Conservation (phyloP, 352 stramenopile genomes). For the Pythium aquatile region DNA sequence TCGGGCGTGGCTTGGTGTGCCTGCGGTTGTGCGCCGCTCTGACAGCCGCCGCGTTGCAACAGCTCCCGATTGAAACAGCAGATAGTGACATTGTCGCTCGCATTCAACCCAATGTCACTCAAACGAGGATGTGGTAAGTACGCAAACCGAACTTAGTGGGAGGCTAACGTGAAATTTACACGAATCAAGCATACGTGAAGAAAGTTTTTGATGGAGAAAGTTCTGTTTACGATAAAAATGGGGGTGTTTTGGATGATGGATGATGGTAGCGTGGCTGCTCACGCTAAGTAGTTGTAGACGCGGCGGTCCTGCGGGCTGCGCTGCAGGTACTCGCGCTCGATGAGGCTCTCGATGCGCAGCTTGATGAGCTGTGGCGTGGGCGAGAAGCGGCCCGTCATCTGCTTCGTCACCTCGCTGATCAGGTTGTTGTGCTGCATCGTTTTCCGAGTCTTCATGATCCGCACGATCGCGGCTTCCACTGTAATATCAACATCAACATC, state of each 20-base stretch:
- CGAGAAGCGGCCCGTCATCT: constrained; percentile 68
- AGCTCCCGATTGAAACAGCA: constrained; percentile 10
- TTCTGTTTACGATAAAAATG: constrained; percentile 6
- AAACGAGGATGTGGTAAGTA: constrained; percentile 18
- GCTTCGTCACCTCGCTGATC: constrained; percentile 88
- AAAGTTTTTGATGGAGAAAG: neutral
- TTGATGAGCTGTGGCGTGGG: constrained; percentile 96
- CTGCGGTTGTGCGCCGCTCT: constrained; percentile 6
- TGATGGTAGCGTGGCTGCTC: constrained; percentile 22
- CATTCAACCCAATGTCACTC: constrained; percentile 2
- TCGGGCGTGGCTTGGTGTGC: neutral
- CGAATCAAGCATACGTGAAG: neutral
- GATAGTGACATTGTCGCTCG: constrained; percentile 10
- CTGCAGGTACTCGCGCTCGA: constrained; percentile 99
- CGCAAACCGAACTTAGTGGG: constrained; percentile 7
- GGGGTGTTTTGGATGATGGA: neutral
- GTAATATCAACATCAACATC: neutral
- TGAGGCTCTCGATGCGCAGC: constrained; percentile 97
- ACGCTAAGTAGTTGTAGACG: constrained; percentile 98
- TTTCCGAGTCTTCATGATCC: constrained; percentile 96
- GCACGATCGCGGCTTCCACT: constrained; percentile 93
- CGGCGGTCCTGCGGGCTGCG: constrained; percentile 90
- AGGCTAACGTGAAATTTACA: constrained; percentile 5
- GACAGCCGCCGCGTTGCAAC: constrained; percentile 19
- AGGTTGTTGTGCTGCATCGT: constrained; percentile 91